phyloP scores from a whole-genome alignment of 768 basidiomycete genomes.

The Saitozyma podzolica region DNA sequence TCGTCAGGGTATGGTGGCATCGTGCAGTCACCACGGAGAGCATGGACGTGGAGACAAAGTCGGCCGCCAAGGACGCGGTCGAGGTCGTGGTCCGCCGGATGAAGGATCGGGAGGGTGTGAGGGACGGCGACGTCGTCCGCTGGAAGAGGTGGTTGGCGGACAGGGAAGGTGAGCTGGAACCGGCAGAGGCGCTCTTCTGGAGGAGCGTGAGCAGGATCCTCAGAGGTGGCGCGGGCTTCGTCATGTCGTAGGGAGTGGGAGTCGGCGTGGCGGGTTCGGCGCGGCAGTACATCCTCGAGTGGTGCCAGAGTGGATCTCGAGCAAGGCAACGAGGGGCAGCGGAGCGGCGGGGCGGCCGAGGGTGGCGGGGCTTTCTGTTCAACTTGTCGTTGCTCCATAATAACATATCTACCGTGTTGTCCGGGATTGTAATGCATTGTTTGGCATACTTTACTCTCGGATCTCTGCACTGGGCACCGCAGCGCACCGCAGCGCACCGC shows the following conservation, averaged over 20 bases:
- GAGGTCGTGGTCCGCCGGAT: constrained; percentile 47
- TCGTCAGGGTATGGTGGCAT: constrained; percentile 50
- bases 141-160: constrained; percentile 38
- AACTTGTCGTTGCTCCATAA: too few species aligned
- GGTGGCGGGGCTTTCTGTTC: too few species aligned
- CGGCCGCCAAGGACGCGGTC: constrained; percentile 45
- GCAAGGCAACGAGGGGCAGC: too few species aligned
- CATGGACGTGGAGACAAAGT: constrained; percentile 48
- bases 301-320: too few species aligned
- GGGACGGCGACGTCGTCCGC: constrained; percentile 43
- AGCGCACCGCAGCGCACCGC: too few species aligned
- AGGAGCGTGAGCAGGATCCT: constrained; percentile 43
- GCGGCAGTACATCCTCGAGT: too few species aligned
- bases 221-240: constrained; percentile 40
- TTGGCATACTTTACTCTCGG: too few species aligned
- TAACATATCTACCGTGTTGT: too few species aligned
- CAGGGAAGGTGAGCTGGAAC: constrained; percentile 49
- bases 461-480: too few species aligned
- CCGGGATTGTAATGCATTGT: too few species aligned
- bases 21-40: constrained; percentile 47
- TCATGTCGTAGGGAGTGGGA: constrained; percentile 24
- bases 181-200: constrained; percentile 50
- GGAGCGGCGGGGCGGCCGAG: too few species aligned
- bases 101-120: constrained; percentile 45
- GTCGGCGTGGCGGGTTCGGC: too few species aligned